These are phyloP conservation scores for Eutrema heterophyllum DNA, from an alignment of 345 rosid genomes.

Conservation along the genomic window DNA sequence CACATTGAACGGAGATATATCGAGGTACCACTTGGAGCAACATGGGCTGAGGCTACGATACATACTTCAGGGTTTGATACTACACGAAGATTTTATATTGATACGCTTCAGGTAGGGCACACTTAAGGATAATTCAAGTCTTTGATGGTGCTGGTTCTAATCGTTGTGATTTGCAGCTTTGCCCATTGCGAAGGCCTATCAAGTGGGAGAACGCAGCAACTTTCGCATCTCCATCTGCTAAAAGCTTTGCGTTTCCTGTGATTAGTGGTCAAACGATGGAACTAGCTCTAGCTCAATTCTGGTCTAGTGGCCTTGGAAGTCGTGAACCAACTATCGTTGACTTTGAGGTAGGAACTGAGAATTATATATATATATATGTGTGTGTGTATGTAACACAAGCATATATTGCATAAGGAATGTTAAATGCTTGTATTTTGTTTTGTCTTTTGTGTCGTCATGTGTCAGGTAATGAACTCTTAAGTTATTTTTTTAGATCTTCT, in stretches of 20 bases:
- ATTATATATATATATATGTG: background rate
- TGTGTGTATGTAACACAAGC: background rate
- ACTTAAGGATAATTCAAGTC: background rate
- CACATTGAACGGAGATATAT: constrained; percentile 85
- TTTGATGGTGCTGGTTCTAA: constrained; percentile 27
- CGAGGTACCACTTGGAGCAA: constrained; percentile 85
- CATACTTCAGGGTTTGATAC: constrained; percentile 84
- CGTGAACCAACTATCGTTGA: constrained; percentile 70
- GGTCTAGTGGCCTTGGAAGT: constrained; percentile 99
- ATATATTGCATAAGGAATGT: background rate
- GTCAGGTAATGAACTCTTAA: background rate
- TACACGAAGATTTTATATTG: constrained; percentile 73
- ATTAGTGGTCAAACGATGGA: constrained; percentile 93
- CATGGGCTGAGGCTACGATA: constrained; percentile 96
- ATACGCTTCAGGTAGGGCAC: constrained; percentile 74
- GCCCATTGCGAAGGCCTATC: constrained; percentile 85
- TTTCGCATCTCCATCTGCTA: constrained; percentile 74
- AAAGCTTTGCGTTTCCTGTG: constrained; percentile 77
- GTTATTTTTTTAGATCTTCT: background rate
- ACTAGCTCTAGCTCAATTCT: constrained; percentile 88
- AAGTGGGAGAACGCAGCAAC: constrained; percentile 79
- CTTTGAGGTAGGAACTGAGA: constrained; percentile 66
- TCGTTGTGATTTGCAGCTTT: constrained; percentile 52
- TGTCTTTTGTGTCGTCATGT: background rate
- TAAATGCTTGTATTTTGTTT: constrained; percentile 2